Base-by-base conservation (phyloP, 140 eudicot genomes). In the Senecio squalidus region DNA sequence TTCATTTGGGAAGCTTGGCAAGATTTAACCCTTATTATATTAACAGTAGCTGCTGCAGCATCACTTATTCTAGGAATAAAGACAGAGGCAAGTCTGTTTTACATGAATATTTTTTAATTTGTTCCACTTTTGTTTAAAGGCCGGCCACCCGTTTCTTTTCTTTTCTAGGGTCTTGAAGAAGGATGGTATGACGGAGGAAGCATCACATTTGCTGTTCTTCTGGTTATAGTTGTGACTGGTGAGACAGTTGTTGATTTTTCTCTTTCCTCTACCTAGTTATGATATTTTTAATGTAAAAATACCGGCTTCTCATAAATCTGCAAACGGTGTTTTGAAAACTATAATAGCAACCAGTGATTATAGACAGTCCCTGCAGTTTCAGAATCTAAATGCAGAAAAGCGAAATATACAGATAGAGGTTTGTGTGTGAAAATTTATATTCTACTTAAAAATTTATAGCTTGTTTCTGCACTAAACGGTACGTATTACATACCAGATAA, bases 161-260 rank as follows among this genome's bases (percentile, higher is more conserved):
- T 59, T 68, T 40, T 65, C 53, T 66, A 92, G 98, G 98, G 98
- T 55, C 18, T 81, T 9, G 26, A 74, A 78, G 92, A 92, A 69
- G 96, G 98, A 56, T 92, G 98, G 98, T 83, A 81, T 62, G 98
- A 92, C 58, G 98, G 98, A 25, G 95, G 95, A 74, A 86, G 98
- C 80, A 92, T 92, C 39, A 66, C 80, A n/a, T 84, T 92, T 77
- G 98, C 98, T 55, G 98, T 92, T 61, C 79, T 92, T 76, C 80
- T 92, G 64, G 98, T 92, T 26, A 86, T 92, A 60, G 57, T 84
- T 65, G 96, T 87, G 61, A 92, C 98, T 17, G 98, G 98, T 92
- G 62, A 67, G 50, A 4, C 57, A 13, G 9, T 14, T 48, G 15
- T 0, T 55, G 24, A n/a, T 53, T 16, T 28, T n/a, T 6, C 5